These are phyloP conservation scores for Solanum sejunctum DNA, from an alignment of 257 asterid genomes.

Conservation along the genomic window DNA sequence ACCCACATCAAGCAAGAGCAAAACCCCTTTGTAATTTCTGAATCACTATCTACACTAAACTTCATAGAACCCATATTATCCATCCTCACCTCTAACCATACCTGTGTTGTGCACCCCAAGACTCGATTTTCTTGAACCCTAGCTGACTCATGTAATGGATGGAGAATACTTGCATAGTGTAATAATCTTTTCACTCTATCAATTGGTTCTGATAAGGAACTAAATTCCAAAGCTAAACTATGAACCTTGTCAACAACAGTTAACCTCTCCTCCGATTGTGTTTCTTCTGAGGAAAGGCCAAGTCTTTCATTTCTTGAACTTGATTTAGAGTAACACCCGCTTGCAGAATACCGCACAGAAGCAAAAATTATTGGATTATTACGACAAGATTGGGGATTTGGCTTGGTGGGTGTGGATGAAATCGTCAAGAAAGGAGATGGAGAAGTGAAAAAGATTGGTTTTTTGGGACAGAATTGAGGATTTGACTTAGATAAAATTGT, in stretches of 20 bases:
- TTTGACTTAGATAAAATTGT: neutral
- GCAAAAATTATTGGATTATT: constrained; percentile 1
- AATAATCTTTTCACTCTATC: constrained; percentile 32
- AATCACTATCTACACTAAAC: constrained; percentile 59
- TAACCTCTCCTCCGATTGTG: neutral
- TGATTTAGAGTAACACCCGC: neutral
- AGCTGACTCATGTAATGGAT: constrained; percentile 16
- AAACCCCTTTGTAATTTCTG: constrained; percentile 75
- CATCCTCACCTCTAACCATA: constrained; percentile 33
- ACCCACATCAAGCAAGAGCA: constrained; percentile 67
- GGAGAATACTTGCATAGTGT: constrained; percentile 28
- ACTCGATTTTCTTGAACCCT: constrained; percentile 20
- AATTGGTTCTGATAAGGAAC: constrained; percentile 20
- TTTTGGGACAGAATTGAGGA: neutral
- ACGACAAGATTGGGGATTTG: neutral
- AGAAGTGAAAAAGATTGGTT: neutral
- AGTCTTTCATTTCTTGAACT: neutral
- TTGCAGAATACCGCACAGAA: neutral
- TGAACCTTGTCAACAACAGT: constrained; percentile 38
- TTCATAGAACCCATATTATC: constrained; percentile 16
- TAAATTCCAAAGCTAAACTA: constrained; percentile 23
- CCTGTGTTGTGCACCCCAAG: constrained; percentile 33
- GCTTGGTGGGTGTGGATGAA: neutral
- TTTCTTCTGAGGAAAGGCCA: neutral
- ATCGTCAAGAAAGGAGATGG: neutral